phyloP scores from a whole-genome alignment of 768 basidiomycete species.

The Lactifluus pinguis region DNA sequence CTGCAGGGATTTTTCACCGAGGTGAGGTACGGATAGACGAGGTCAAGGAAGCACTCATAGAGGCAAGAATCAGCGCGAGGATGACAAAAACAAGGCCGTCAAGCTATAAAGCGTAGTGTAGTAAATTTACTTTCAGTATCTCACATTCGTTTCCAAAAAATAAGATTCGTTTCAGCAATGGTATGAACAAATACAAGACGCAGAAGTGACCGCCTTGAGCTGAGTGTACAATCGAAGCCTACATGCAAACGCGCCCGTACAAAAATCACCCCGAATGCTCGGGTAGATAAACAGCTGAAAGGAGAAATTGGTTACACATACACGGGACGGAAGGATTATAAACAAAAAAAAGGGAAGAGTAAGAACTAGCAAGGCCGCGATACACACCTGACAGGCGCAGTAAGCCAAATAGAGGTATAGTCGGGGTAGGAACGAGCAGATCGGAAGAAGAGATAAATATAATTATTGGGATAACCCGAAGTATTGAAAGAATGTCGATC shows the following conservation, averaged over 20 bases:
- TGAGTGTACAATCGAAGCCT: constrained; percentile 16
- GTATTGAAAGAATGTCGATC: not conserved
- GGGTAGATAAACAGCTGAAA: constrained; percentile 5
- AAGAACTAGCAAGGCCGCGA: not conserved
- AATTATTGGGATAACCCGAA: not conserved
- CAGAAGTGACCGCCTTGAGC: constrained; percentile 6
- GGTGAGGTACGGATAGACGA: constrained; percentile 75
- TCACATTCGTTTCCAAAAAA: not conserved
- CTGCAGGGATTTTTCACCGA: constrained; percentile 96
- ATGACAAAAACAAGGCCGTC: not conserved
- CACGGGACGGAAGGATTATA: not conserved
- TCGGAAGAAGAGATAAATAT: not conserved
- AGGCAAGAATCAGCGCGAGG: constrained; percentile 43
- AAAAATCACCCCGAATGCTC: not conserved
- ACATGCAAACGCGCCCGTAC: constrained; percentile 12
- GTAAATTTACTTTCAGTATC: not conserved
- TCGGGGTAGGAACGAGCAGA: not conserved
- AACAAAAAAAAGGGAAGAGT: not conserved
- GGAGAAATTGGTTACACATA: constrained; percentile 12
- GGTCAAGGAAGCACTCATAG: constrained; percentile 55
- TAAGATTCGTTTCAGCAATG: constrained; percentile 13
- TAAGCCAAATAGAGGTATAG: constrained; percentile 8
- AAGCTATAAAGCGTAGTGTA: not conserved
- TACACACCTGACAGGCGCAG: not conserved
- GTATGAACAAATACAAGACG: constrained; percentile 8